Conservation (phyloP, 164 flowering plant species). For the Tetracentron sinense region DNA sequence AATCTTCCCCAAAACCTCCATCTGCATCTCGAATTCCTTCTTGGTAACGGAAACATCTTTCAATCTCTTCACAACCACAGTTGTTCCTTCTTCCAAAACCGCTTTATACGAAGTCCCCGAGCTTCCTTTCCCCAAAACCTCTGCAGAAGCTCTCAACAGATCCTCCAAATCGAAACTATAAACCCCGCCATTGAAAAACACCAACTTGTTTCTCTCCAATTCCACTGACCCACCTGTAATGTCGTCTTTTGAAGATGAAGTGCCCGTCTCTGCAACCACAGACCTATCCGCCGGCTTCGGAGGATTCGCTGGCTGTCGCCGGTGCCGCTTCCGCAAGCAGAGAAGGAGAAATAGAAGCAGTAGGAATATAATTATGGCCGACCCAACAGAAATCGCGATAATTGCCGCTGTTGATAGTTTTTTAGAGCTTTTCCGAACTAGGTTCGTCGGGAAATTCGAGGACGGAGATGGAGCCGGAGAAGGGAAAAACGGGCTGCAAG, state of each 20-base stretch:
- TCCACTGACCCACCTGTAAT: slow-evolving; percentile 45
- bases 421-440: slow-evolving; percentile 21
- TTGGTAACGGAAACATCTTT: slow-evolving; percentile 61
- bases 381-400: slow-evolving; percentile 44
- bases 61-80: slow-evolving; percentile 70
- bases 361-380: slow-evolving; percentile 20
- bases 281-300: background rate
- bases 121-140: slow-evolving; percentile 75
- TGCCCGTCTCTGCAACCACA: slow-evolving; percentile 35
- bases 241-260: slow-evolving; percentile 65
- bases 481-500: slow-evolving; percentile 50
- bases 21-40: slow-evolving; percentile 56
- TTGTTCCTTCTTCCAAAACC: slow-evolving; percentile 71
- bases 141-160: slow-evolving; percentile 70
- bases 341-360: slow-evolving; percentile 34
- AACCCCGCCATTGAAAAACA: slow-evolving; percentile 49
- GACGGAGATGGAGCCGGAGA: slow-evolving; percentile 47
- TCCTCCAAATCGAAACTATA: slow-evolving; percentile 78
- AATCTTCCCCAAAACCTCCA: slow-evolving; percentile 58
- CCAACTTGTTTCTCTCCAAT: slow-evolving; percentile 62
- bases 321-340: slow-evolving; percentile 19
- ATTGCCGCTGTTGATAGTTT: slow-evolving; percentile 54
- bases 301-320: slow-evolving; percentile 18
- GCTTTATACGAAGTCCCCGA: slow-evolving; percentile 79
- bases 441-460: slow-evolving; percentile 10